Conservation (phyloP, 1,139 yeast species). For the Nakaseomyces nivariensis region DNA sequence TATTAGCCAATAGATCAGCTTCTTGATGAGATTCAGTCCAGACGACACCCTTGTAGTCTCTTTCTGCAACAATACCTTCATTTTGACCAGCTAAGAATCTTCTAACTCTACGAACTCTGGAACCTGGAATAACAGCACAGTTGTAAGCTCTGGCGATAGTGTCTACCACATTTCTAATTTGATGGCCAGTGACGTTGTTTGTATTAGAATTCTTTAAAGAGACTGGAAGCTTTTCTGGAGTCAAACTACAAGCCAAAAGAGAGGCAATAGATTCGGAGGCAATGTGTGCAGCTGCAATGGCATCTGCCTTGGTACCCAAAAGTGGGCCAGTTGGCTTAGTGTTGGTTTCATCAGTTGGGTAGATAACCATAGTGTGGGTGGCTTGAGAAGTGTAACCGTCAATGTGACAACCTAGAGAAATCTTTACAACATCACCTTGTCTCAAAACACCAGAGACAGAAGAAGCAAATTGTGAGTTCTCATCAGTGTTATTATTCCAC, state of each 20-base stretch:
- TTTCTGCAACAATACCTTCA: constrained; percentile 82
- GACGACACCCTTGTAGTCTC: constrained; percentile 83
- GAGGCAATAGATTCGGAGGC: constrained; percentile 78
- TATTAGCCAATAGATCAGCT: constrained; percentile 40
- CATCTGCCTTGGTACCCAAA: constrained; percentile 79
- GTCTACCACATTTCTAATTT: constrained; percentile 69
- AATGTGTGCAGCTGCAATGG: constrained; percentile 76
- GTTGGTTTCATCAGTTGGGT: constrained; percentile 41
- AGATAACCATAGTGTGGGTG: constrained; percentile 79
- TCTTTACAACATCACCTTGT: constrained; percentile 78
- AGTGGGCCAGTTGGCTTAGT: constrained; percentile 62
- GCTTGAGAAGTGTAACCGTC: constrained; percentile 89
- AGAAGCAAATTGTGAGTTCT: constrained; percentile 15
- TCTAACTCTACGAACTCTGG: constrained; percentile 82
- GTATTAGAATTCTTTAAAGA: constrained; percentile 19
- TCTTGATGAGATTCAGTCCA: constrained; percentile 88
- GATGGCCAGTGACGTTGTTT: constrained; percentile 48
- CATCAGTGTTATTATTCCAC: constrained; percentile 20
- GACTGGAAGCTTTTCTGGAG: constrained; percentile 63
- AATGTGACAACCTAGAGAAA: constrained; percentile 78
- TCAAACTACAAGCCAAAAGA: constrained; percentile 60
- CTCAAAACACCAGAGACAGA: constrained; percentile 39
- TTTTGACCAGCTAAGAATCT: constrained; percentile 94
- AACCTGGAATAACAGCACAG: constrained; percentile 83
- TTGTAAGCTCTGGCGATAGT: constrained; percentile 69